Percentiles rank a stretch among this genome's conserved stretches.
phyloP scores from a whole-genome alignment of 2,329 filamentous ascomycete genomes.

The Leptographium lundbergii region DNA sequence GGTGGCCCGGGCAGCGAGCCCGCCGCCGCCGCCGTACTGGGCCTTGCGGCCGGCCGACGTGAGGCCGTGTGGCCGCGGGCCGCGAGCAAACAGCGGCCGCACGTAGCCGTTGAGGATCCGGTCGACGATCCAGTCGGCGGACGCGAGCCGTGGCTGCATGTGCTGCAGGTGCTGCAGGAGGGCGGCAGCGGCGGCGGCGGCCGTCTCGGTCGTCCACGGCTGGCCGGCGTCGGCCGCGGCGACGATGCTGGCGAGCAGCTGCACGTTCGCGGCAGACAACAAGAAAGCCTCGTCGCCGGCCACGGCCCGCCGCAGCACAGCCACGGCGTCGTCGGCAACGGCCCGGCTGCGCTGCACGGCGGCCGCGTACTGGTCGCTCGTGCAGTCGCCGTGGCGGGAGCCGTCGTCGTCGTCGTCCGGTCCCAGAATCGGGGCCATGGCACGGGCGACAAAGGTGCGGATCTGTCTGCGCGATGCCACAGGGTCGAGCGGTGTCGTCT shows the following conservation, averaged over 20 bases:
- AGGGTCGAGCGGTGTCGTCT: too few relatives aligned
- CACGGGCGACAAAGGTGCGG: constrained; percentile 5
- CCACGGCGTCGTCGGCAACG: constrained; percentile 10
- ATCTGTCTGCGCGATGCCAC: constrained; percentile 1
- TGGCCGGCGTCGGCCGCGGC: constrained; percentile 18
- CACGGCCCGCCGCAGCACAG: constrained; percentile 3
- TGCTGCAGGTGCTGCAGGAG: constrained; percentile 20
- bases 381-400: neutral
- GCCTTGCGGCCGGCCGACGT: constrained; percentile 45
- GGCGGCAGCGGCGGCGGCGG: constrained; percentile 17
- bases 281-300: neutral
- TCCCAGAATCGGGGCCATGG: constrained; percentile 7
- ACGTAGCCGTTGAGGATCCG: constrained; percentile 50
- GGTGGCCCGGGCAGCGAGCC: constrained; percentile 17
- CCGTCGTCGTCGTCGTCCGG: neutral
- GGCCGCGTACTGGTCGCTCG: neutral
- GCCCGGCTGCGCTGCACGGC: constrained; percentile 5
- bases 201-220: constrained; percentile 18
- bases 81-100: constrained; percentile 52
- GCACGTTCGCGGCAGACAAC: constrained; percentile 2
- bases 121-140: constrained; percentile 31
- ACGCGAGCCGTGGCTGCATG: neutral
- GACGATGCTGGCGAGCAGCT: constrained; percentile 21
- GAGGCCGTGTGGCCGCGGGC: constrained; percentile 37
- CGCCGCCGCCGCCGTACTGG: constrained; percentile 24